A percentile compares a stretch with the other conserved stretches of the same genome.
These are phyloP conservation scores for Coemansia sp. DNA, from an alignment of 192 early-diverging fungal genomes.

Conservation along the genomic window DNA sequence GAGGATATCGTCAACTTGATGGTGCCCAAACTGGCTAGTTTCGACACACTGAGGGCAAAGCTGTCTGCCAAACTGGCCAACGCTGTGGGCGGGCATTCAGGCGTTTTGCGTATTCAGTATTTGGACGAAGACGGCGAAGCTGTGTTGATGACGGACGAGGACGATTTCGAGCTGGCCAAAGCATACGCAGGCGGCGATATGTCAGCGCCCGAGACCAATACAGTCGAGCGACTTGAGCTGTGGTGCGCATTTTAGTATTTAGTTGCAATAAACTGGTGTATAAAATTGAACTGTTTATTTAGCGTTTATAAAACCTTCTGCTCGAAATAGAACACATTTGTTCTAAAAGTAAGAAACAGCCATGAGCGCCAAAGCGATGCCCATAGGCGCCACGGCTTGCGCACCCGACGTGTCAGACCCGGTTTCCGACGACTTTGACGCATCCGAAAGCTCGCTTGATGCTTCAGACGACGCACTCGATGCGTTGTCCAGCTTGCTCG, in stretches of 20 bases:
- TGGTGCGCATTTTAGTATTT: constrained; percentile 34
- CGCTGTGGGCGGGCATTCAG: constrained; percentile 13
- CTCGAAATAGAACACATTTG: no score
- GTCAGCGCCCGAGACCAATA: constrained; percentile 43
- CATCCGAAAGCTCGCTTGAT: no score
- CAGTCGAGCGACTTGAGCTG: constrained; percentile 59
- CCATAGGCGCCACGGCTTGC: no score
- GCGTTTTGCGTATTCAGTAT: constrained; percentile 67
- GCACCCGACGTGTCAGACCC: no score
- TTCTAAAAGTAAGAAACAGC: no score
- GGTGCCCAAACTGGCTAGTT: constrained; percentile 38
- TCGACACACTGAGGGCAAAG: constrained; percentile 35
- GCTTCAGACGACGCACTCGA: no score
- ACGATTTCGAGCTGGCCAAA: constrained; percentile 79
- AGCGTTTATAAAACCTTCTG: no score
- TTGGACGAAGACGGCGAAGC: constrained; percentile 83
- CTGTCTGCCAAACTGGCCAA: constrained; percentile 35
- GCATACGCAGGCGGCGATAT: constrained; percentile 57
- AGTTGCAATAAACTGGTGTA: background rate
- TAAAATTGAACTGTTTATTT: no score
- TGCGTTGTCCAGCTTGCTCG: no score
- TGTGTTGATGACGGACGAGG: constrained; percentile 87
- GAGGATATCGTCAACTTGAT: constrained; percentile 48
- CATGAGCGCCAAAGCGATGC: no score
- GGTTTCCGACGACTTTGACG: no score